Evolutionary conservation across 2,329 filamentous ascomycete species (phyloP), one percentile per base, ranked within the genome.

Genomic region (Penicillium sp.): DNA sequence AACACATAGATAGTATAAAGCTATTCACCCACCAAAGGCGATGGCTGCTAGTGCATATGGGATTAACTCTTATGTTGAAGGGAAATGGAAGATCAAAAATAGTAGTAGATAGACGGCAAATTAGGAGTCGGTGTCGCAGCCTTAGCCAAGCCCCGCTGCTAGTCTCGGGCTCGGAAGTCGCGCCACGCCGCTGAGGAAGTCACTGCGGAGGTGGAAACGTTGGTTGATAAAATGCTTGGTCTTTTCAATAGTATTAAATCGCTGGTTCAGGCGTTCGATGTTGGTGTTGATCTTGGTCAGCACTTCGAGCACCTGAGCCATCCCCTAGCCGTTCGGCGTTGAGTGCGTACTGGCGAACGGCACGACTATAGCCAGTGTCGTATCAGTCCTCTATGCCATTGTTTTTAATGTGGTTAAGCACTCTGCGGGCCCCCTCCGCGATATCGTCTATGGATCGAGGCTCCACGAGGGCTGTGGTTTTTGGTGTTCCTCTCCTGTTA

Each of bases 261-360:
- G 47, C 40, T 47, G 47, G 53, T 54, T 59, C 35, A 56, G 50
- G 29, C 47, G 42, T 35, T 56, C 44, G 16, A 47, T 54, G 50
- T 54, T 50, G 53, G 29, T n/a, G 30, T 54, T 59, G 46, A 59
- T 59, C 46, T 59, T 54, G 46, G 50, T 56, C 40, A 52, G 32
- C 39, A 48, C 48, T 10, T 56, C 53, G 10, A 56, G 48, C 53
- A 52, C 53, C 40, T 52, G 48, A 47, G 48, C 53, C 44, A 56
- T 56, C 30, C 47, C 51, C 57, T 50, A 41, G 38, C 39, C 41
- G 51, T 55, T 59, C 47, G 57, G 51, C 57, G 42, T 57, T 59
- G 30, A 59, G 36, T 19, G 48, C 54, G 45, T 51, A 55, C 38
- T 55, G 16, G 47, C 54, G 54, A 41, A 59, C 34, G 18, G 54